Conservation (phyloP, 2,329 filamentous ascomycete species). For the Nemania diffusa region DNA sequence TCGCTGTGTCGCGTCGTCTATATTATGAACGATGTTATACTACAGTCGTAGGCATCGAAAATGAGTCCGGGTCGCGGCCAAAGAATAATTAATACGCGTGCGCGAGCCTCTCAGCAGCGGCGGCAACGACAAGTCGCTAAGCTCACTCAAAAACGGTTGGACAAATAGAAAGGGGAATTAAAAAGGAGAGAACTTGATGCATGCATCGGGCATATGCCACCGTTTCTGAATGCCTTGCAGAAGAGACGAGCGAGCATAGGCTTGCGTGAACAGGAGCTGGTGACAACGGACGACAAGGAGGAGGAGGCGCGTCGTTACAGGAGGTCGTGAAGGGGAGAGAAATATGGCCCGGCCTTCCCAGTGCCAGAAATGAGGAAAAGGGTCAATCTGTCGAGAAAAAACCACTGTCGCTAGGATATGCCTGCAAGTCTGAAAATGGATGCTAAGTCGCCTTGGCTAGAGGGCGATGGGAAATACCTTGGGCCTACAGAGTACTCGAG, state of each 20-base stretch:
- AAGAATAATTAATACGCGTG: constrained; percentile 26
- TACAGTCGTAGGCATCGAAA: constrained; percentile 11
- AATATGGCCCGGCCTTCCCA: constrained; percentile 27
- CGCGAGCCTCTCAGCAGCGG: constrained; percentile 15
- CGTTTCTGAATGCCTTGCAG: constrained; percentile 25
- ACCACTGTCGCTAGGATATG: constrained; percentile 29
- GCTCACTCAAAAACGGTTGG: constrained; percentile 30
- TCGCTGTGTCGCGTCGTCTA: constrained; percentile 30
- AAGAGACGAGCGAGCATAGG: constrained; percentile 28
- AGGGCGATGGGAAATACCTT: constrained; percentile 32
- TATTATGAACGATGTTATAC: constrained; percentile 13
- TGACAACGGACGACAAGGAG: constrained; percentile 38
- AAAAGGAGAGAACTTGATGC: constrained; percentile 43
- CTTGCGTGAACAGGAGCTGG: constrained; percentile 13
- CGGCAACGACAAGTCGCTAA: constrained; percentile 21
- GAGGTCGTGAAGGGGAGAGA: constrained; percentile 36
- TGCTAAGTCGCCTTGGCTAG: constrained; percentile 18
- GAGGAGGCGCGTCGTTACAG: constrained; percentile 40
- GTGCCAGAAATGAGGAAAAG: constrained; percentile 38
- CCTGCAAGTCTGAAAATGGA: constrained; percentile 20
- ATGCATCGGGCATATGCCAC: constrained; percentile 40
- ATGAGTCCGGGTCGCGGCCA: constrained; percentile 15
- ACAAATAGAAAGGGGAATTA: constrained; percentile 36
- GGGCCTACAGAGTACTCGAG: too few relatives aligned
- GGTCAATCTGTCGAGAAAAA: constrained; percentile 39